Conservation (phyloP, 495 filamentous ascomycete species). For the Penicillium cosmopolitanum region DNA sequence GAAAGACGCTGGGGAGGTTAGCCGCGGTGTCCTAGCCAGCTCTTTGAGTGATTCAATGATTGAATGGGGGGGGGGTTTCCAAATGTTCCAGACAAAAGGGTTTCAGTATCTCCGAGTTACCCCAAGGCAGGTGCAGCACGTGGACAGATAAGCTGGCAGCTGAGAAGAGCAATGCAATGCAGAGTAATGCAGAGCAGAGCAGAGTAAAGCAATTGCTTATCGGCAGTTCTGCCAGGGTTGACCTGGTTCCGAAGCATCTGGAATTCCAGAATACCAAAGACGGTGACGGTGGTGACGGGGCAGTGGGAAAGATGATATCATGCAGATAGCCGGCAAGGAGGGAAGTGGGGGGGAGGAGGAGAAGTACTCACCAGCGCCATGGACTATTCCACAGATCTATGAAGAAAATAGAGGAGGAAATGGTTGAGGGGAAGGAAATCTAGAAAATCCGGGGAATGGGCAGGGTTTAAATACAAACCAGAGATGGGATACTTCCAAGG, state of each 20-base stretch:
- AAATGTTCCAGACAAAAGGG: too few species aligned
- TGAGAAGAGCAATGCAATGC: neutral
- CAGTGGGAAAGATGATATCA: conserved; percentile 5
- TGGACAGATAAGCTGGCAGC: conserved; percentile 4
- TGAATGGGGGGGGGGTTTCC: too few species aligned
- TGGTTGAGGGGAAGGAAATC: neutral
- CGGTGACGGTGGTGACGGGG: neutral
- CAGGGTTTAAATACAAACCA: conserved; percentile 18
- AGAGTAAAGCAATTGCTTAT: neutral
- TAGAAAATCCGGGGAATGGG: conserved; percentile 31
- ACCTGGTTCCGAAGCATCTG: too few species aligned
- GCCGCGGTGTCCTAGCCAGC: conserved; percentile 6
- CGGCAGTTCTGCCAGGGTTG: neutral
- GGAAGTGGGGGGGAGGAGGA: neutral
- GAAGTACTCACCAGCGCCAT: conserved; percentile 19
- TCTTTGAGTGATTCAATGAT: too few species aligned
- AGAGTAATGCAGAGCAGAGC: neutral
- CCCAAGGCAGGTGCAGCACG: neutral
- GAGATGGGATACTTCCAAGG: too few species aligned
- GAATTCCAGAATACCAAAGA: too few species aligned
- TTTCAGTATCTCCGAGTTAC: neutral
- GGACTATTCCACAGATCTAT: conserved; percentile 16
- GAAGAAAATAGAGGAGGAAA: neutral
- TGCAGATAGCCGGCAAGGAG: conserved; percentile 5
- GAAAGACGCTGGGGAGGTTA: conserved; percentile 24